Evolutionary conservation across 2,329 filamentous ascomycete species (phyloP).

Genomic region (Seiridium cupressi): DNA sequence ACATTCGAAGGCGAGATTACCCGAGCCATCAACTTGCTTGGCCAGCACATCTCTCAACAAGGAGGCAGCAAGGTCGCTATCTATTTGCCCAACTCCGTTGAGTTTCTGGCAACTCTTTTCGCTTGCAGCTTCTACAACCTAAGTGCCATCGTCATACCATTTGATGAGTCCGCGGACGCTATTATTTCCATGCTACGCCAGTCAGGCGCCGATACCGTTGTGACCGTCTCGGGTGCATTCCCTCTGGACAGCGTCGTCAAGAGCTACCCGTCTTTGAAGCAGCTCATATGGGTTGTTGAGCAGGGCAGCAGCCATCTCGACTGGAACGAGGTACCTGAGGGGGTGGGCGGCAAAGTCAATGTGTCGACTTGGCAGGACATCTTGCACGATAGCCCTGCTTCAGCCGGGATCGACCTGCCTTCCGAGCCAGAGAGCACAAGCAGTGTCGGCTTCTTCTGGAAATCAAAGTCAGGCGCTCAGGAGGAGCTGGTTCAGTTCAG

Average conservation of each 20-base stretch:
- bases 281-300: constrained; percentile 91
- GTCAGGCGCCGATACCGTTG: constrained; percentile 74
- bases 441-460: constrained; percentile 68
- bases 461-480: constrained; percentile 45
- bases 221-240: constrained; percentile 84
- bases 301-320: constrained; percentile 89
- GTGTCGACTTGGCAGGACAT: constrained; percentile 94
- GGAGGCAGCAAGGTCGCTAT: constrained; percentile 77
- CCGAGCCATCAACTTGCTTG: constrained; percentile 84
- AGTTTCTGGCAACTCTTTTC: constrained; percentile 79
- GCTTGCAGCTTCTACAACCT: constrained; percentile 88
- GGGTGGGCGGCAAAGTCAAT: constrained; percentile 70
- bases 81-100: constrained; percentile 90
- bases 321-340: constrained; percentile 85
- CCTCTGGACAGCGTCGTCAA: constrained; percentile 73
- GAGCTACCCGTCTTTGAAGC: constrained; percentile 67
- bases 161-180: constrained; percentile 68
- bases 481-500: constrained; percentile 80
- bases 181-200: constrained; percentile 71
- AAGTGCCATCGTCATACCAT: constrained; percentile 81
- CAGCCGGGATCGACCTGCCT: constrained; percentile 63
- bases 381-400: constrained; percentile 65
- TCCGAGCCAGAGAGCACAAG: constrained; percentile 51
- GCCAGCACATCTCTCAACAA: constrained; percentile 70
- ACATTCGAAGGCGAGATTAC: constrained; percentile 63